Conservation (phyloP, 495 filamentous ascomycete species). For the Tuber brumale region DNA sequence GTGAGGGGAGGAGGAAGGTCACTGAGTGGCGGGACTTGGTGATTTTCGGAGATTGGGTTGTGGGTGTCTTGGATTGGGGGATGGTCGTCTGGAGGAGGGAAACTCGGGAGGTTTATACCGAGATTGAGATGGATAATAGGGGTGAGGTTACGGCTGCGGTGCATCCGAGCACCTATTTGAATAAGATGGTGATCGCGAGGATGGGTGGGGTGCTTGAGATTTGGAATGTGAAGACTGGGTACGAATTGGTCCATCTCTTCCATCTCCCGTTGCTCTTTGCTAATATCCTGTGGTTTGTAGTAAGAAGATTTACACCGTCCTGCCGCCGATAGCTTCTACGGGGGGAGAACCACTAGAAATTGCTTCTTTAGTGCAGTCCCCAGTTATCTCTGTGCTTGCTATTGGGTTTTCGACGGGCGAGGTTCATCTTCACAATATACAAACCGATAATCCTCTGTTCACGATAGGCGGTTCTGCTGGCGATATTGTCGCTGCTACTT, state of each 20-base stretch:
- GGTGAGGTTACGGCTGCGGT: slow-evolving; percentile 29
- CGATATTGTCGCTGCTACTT: slow-evolving; percentile 43
- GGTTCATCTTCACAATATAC: slow-evolving; percentile 71
- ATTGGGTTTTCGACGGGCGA: slow-evolving; percentile 76
- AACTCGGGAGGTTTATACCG: slow-evolving; percentile 81
- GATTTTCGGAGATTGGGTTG: slow-evolving; percentile 85
- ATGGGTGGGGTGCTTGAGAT: slow-evolving; percentile 87
- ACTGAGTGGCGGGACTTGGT: slow-evolving; percentile 55
- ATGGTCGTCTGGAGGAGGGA: slow-evolving; percentile 83
- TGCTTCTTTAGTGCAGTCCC: slow-evolving; percentile 72
- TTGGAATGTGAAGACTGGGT: slow-evolving; percentile 87
- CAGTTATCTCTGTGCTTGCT: slow-evolving; percentile 77
- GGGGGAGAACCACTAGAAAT: slow-evolving; percentile 62
- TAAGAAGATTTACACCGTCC: slow-evolving; percentile 76
- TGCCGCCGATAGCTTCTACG: slow-evolving; percentile 50
- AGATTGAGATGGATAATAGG: slow-evolving; percentile 29
- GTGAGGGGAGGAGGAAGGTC: slow-evolving; percentile 15
- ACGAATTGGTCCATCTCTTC: neutral
- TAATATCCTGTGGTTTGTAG: slow-evolving; percentile 18
- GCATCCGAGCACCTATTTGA: slow-evolving; percentile 63
- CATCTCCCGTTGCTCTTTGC: slow-evolving; percentile 1
- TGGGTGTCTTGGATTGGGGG: slow-evolving; percentile 66
- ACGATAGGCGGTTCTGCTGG: slow-evolving; percentile 56
- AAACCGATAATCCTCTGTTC: slow-evolving; percentile 63
- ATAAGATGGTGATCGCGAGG: slow-evolving; percentile 86